Conservation (phyloP, 345 rosid species). For the Tarenaya hassleriana region DNA sequence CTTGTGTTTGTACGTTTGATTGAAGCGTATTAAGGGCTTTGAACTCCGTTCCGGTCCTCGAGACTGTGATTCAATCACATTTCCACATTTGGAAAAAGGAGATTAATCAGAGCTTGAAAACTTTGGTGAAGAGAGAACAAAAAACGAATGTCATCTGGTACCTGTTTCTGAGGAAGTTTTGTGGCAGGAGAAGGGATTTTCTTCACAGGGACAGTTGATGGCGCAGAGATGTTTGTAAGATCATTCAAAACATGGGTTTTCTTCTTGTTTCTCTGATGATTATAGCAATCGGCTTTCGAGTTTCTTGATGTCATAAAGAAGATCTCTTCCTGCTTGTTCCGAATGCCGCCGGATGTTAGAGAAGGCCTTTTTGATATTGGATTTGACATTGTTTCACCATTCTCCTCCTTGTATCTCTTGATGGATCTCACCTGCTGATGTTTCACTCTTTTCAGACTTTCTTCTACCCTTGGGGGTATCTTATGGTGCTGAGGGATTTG, state of each 20-base stretch:
- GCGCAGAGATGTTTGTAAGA: slow-evolving; percentile 27
- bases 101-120: neutral
- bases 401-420: slow-evolving; percentile 32
- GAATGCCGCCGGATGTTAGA: slow-evolving; percentile 33
- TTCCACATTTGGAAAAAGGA: neutral
- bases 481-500: slow-evolving; percentile 21
- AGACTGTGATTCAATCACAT: too few relatives aligned
- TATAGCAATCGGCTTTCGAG: slow-evolving; percentile 21
- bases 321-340: slow-evolving; percentile 47
- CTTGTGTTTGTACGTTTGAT: slow-evolving; percentile 37
- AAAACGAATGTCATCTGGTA: slow-evolving; percentile 10
- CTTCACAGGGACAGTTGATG: too few relatives aligned
- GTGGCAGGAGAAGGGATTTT: slow-evolving; percentile 54
- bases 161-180: slow-evolving; percentile 47
- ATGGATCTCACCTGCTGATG: slow-evolving; percentile 22
- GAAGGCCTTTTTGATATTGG: slow-evolving; percentile 32
- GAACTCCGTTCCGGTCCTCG: slow-evolving; percentile 34
- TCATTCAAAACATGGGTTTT: slow-evolving; percentile 41
- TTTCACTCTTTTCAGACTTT: slow-evolving; percentile 24
- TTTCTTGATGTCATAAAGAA: slow-evolving; percentile 37
- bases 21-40: slow-evolving; percentile 42
- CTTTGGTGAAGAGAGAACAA: neutral
- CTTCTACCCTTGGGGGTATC: slow-evolving; percentile 18
- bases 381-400: slow-evolving; percentile 25
- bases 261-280: slow-evolving; percentile 43